Evolutionary conservation across 441 rosid species (phyloP).

Genomic region (Hura crepitans): DNA sequence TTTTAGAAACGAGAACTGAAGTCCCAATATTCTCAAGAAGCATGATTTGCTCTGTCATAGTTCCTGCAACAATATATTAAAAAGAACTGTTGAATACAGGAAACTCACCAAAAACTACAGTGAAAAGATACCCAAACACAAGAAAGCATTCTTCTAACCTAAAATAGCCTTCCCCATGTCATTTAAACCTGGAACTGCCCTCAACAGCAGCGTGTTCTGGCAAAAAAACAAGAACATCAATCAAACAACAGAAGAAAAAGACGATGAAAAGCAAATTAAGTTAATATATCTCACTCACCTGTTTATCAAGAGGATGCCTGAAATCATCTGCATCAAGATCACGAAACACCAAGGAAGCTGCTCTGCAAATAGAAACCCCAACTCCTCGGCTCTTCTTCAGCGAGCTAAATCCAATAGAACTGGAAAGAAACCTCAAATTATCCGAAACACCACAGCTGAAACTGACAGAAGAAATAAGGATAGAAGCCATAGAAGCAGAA

Average conservation of each 20-base stretch:
- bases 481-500: conserved; percentile 33
- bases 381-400: conserved; percentile 31
- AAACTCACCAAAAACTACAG: conserved; percentile 17
- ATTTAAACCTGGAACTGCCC: conserved; percentile 80
- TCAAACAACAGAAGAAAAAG: not conserved
- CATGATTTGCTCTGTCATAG: conserved; percentile 86
- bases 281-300: conserved; percentile 40
- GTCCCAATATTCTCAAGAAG: conserved; percentile 95
- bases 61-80: conserved; percentile 45
- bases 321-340: conserved; percentile 95
- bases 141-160: too few relatives aligned
- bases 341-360: conserved; percentile 56
- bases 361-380: conserved; percentile 46
- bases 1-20: conserved; percentile 82
- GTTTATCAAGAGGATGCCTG: conserved; percentile 85
- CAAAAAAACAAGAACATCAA: not conserved
- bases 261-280: not conserved
- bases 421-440: conserved; percentile 17
- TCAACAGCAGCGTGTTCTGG: conserved; percentile 81
- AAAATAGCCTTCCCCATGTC: conserved; percentile 71
- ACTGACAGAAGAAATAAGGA: conserved; percentile 29
- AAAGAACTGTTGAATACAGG: conserved; percentile 10
- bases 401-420: conserved; percentile 30
- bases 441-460: conserved; percentile 26
- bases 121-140: too few relatives aligned